Conservation (phyloP, 2,329 filamentous ascomycete species). For the Coleophoma eucalyptorum region DNA sequence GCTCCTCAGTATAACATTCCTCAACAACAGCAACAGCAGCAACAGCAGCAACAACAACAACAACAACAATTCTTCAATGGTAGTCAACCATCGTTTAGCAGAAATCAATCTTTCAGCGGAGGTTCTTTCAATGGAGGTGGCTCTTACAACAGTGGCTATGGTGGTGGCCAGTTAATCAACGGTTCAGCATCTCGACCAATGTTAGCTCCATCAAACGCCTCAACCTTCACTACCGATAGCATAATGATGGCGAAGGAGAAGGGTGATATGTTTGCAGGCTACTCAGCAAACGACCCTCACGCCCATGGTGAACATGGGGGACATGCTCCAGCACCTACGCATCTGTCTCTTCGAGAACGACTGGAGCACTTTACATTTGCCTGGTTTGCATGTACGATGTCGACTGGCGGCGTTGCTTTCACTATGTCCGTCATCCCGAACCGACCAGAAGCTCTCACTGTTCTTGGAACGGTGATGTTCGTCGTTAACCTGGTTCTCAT, state of each 20-base stretch:
- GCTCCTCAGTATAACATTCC: constrained; percentile 2
- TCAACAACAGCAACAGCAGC: constrained; percentile 4
- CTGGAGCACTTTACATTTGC: constrained; percentile 20
- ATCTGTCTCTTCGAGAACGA: constrained; percentile 10
- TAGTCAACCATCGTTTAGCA: no score
- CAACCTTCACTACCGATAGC: background rate
- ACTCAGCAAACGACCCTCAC: background rate
- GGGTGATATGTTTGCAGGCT: constrained; percentile 1
- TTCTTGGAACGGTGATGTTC: constrained; percentile 67
- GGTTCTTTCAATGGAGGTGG: no score
- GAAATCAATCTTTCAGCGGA: no score
- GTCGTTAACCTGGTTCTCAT: constrained; percentile 67
- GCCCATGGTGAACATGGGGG: constrained; percentile 6
- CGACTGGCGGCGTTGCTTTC: constrained; percentile 65
- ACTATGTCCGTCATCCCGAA: constrained; percentile 62
- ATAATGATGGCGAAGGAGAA: constrained; percentile 2
- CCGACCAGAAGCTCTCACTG: constrained; percentile 57
- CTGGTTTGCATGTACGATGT: constrained; percentile 76
- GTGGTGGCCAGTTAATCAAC: background rate
- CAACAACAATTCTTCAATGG: no score
- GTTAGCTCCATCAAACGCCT: constrained; percentile 1
- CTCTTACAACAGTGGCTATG: no score
- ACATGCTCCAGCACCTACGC: background rate
- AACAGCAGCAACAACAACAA: background rate
- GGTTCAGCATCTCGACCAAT: background rate